Percentiles rank a stretch among this genome's conserved stretches.
Conservation (phyloP, 306 rosid genomes). For the Betula pendula region DNA sequence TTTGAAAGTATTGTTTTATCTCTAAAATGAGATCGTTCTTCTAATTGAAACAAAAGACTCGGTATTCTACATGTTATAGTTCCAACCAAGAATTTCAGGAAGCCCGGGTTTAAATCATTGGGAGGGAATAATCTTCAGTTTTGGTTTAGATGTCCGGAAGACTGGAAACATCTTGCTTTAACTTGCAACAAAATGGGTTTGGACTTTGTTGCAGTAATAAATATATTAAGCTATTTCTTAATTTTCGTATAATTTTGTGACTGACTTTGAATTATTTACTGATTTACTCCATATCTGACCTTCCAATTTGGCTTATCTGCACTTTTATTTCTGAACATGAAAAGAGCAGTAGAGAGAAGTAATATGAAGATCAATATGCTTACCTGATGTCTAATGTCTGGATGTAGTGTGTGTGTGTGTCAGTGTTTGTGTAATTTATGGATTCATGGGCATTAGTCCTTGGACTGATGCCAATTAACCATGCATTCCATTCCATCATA, state of each 20-base stretch:
- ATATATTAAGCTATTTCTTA: not conserved
- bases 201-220: not conserved
- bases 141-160: not conserved
- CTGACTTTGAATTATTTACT: not conserved
- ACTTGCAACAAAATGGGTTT: not conserved
- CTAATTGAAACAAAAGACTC: not conserved
- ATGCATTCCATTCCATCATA: not conserved
- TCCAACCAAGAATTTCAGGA: not conserved
- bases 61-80: not conserved
- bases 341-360: not conserved
- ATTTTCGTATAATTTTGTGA: not conserved
- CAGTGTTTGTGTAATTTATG: not conserved
- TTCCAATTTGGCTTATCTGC: slow-evolving; percentile 1
- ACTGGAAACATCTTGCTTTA: not conserved
- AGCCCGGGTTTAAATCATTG: not conserved
- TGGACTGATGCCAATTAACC: not conserved
- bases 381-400: not conserved
- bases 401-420: not conserved
- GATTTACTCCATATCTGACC: not conserved
- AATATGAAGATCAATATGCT: not conserved
- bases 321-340: not conserved
- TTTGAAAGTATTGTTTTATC: not conserved
- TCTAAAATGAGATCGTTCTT: not conserved
- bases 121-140: not conserved
- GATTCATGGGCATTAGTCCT: not conserved